Conservation (phyloP, 2,329 filamentous ascomycete genomes). For the Penicillium sp. region DNA sequence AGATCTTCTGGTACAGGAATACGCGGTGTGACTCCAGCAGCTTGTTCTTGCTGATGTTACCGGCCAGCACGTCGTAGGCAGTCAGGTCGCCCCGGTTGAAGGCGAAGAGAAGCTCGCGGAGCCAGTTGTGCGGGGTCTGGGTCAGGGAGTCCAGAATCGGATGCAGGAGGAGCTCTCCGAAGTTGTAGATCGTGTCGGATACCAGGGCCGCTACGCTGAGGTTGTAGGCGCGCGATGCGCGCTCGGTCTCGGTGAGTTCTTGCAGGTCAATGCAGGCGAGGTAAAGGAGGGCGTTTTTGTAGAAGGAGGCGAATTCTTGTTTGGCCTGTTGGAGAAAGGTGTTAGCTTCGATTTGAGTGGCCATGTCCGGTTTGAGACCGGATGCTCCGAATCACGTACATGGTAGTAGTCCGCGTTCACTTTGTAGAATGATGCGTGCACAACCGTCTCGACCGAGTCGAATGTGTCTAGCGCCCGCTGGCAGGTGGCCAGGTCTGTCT, state of each 20-base stretch:
- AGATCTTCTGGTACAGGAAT: conserved; percentile 96
- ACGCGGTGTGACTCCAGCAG: conserved; percentile 75
- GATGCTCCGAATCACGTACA: conserved; percentile 38
- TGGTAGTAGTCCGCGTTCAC: conserved; percentile 95
- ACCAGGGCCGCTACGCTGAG: conserved; percentile 88
- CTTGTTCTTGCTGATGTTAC: conserved; percentile 74
- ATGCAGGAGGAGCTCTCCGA: conserved; percentile 96
- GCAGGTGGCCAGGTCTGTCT: conserved; percentile 80
- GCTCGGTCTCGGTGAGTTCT: conserved; percentile 69
- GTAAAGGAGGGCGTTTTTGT: conserved; percentile 95
- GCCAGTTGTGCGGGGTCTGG: conserved; percentile 75
- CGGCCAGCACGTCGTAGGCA: conserved; percentile 78
- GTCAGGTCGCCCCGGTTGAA: conserved; percentile 94
- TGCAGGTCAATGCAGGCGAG: conserved; percentile 89
- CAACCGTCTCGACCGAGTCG: conserved; percentile 90
- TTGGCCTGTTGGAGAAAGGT: conserved; percentile 54
- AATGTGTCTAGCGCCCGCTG: conserved; percentile 87
- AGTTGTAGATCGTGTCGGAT: conserved; percentile 97
- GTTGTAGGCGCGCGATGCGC: conserved; percentile 82
- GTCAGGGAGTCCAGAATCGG: conserved; percentile 85
- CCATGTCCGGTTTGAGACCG: not conserved
- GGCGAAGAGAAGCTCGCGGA: conserved; percentile 91
- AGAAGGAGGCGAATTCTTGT: conserved; percentile 92
- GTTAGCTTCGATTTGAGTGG: not conserved
- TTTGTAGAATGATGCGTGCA: conserved; percentile 95